Percentiles rank a stretch among this genome's conserved stretches.
phyloP scores from a whole-genome alignment of 805 yeast genomes.

The Suhomyces vadensis region DNA sequence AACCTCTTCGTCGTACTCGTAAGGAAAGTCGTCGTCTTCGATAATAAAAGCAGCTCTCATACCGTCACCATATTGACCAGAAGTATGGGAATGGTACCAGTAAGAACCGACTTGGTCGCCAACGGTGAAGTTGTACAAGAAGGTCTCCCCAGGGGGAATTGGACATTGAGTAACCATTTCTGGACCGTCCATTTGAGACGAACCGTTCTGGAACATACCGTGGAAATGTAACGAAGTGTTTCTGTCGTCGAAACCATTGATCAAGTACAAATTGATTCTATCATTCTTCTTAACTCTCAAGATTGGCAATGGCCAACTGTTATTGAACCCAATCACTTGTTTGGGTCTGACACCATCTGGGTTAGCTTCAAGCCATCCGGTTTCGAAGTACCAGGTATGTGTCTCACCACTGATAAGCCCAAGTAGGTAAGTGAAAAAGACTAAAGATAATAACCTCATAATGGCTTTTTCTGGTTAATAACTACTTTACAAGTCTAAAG shows the following conservation, averaged over 20 bases:
- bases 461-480: not conserved
- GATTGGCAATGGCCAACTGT: conserved; percentile 86
- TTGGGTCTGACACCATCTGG: conserved; percentile 65
- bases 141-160: conserved; percentile 72
- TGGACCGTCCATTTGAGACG: conserved; percentile 88
- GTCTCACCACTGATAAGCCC: conserved; percentile 42
- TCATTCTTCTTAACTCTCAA: conserved; percentile 79
- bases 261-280: conserved; percentile 66
- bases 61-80: conserved; percentile 93
- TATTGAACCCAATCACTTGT: conserved; percentile 65
- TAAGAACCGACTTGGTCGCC: conserved; percentile 81
- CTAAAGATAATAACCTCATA: conserved; percentile 8
- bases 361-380: conserved; percentile 63
- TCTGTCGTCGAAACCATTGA: conserved; percentile 67
- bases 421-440: conserved; percentile 16
- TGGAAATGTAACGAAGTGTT: conserved; percentile 90
- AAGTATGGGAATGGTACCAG: conserved; percentile 97
- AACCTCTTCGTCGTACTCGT: conserved; percentile 79
- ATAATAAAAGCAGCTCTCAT: conserved; percentile 78
- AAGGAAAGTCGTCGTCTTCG: conserved; percentile 67
- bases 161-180: conserved; percentile 89
- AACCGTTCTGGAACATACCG: conserved; percentile 81
- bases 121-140: conserved; percentile 86
- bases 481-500: conserved; percentile 1
- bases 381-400: conserved; percentile 63